A percentile compares a stretch with the other conserved stretches of the same genome.
phyloP scores from a whole-genome alignment of 345 rosid genomes.

The Schrenkiella parvula region DNA sequence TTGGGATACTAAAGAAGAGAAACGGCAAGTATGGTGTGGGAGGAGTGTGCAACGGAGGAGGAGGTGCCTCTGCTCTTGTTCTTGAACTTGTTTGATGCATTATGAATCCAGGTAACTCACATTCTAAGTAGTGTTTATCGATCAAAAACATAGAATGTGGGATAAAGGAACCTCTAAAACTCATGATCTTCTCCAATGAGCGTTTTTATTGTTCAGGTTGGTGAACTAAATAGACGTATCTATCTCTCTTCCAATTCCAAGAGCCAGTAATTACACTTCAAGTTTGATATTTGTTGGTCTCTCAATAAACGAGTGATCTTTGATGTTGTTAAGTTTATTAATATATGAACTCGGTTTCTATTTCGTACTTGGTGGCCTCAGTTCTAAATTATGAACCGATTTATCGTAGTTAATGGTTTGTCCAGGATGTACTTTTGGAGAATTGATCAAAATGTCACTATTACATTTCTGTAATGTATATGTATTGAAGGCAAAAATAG shows the following conservation, averaged over 20 bases:
- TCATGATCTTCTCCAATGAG: neutral
- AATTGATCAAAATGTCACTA: neutral
- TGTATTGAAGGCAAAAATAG: neutral
- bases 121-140: neutral
- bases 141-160: neutral
- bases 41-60: constrained; percentile 97
- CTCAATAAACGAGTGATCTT: constrained; percentile 23
- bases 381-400: neutral
- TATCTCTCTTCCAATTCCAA: constrained; percentile 3
- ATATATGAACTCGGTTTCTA: neutral
- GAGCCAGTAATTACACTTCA: neutral
- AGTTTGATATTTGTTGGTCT: constrained; percentile 11
- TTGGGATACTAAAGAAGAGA: constrained; percentile 85
- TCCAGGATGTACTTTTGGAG: neutral
- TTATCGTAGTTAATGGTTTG: neutral
- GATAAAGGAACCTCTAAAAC: neutral
- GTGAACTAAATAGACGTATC: neutral
- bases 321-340: constrained; percentile 20
- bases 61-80: constrained; percentile 92
- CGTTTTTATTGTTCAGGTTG: neutral
- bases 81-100: constrained; percentile 60
- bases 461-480: neutral
- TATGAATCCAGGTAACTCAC: constrained; percentile 9
- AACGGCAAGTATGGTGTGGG: constrained; percentile 80
- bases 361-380: neutral